Percentiles rank a stretch among this genome's conserved stretches.
phyloP scores from a whole-genome alignment of 2,329 filamentous ascomycete species.

The Decorospora gaudefroyi region DNA sequence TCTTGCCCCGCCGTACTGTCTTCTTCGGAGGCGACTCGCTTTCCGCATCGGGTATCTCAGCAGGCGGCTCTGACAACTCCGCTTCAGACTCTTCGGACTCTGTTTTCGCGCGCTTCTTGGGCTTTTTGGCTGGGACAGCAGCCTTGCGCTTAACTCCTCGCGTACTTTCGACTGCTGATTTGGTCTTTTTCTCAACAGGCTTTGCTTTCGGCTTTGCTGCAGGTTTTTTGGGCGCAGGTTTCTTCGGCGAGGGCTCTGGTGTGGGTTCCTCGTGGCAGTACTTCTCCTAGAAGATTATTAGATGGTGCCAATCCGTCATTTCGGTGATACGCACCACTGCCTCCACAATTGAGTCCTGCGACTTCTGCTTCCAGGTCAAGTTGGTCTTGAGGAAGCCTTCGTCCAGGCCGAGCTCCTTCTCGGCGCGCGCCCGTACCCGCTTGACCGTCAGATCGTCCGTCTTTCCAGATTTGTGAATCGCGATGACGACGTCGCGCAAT shows the following conservation, averaged over 20 bases:
- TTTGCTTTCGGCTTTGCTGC: conserved; percentile 28
- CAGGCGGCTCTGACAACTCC: conserved; percentile 23
- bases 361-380: conserved; percentile 60
- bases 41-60: conserved; percentile 30
- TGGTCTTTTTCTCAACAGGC: conserved; percentile 30
- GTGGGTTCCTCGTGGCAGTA: conserved; percentile 34
- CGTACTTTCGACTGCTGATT: conserved; percentile 15
- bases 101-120: conserved; percentile 22
- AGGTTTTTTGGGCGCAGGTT: conserved; percentile 28
- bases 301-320: neutral
- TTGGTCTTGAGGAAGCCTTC: conserved; percentile 61
- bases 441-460: conserved; percentile 62
- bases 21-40: conserved; percentile 37
- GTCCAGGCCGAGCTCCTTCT: conserved; percentile 57
- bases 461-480: conserved; percentile 49
- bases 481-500: conserved; percentile 50
- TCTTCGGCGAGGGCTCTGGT: conserved; percentile 28
- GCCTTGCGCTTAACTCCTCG: conserved; percentile 42
- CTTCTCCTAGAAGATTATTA: conserved; percentile 27
- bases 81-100: conserved; percentile 37
- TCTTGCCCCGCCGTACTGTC: conserved; percentile 28
- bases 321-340: conserved; percentile 36
- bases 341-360: conserved; percentile 38
- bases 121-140: conserved; percentile 34
- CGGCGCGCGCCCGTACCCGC: conserved; percentile 58